Percentiles rank a stretch among this genome's conserved stretches.
Conservation (phyloP, 2,329 filamentous ascomycete species). For the Colletotrichum sp. region DNA sequence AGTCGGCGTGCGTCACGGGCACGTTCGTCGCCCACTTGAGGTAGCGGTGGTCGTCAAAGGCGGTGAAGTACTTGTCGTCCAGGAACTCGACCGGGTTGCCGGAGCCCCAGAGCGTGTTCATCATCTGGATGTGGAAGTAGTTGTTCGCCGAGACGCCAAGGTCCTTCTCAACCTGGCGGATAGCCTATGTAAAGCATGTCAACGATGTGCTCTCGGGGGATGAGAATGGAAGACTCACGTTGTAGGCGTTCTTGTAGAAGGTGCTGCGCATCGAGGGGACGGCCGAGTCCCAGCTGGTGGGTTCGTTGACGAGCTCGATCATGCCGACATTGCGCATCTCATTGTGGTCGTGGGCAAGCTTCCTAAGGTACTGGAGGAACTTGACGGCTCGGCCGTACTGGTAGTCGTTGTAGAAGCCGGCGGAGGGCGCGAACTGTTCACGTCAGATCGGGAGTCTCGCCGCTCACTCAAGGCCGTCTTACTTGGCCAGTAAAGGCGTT, state of each 20-base stretch:
- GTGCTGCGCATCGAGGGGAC: conserved; percentile 36
- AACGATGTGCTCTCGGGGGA: background rate
- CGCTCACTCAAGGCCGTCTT: background rate
- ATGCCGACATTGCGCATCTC: conserved; percentile 61
- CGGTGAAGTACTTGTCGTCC: conserved; percentile 44
- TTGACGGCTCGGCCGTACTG: conserved; percentile 59
- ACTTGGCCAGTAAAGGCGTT: conserved; percentile 53
- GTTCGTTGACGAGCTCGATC: conserved; percentile 64
- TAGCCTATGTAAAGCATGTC: conserved; percentile 30
- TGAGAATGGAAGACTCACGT: background rate
- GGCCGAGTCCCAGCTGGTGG: conserved; percentile 40
- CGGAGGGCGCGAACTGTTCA: conserved; percentile 19
- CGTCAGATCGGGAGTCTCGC: background rate
- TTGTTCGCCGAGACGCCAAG: conserved; percentile 45
- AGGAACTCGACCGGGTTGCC: conserved; percentile 55
- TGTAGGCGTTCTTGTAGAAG: conserved; percentile 52
- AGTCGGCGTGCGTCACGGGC: conserved; percentile 47
- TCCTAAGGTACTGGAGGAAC: conserved; percentile 61
- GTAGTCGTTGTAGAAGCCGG: conserved; percentile 61
- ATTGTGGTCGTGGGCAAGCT: conserved; percentile 50
- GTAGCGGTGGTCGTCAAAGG: conserved; percentile 65
- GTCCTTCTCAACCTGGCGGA: conserved; percentile 51
- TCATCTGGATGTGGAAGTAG: conserved; percentile 55
- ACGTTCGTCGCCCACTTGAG: conserved; percentile 54
- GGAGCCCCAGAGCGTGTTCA: conserved; percentile 58